Percentiles rank a stretch among this genome's conserved stretches.
These are phyloP conservation scores for Botrytis galanthina DNA, from an alignment of 2,329 filamentous ascomycete genomes.

Conservation along the genomic window DNA sequence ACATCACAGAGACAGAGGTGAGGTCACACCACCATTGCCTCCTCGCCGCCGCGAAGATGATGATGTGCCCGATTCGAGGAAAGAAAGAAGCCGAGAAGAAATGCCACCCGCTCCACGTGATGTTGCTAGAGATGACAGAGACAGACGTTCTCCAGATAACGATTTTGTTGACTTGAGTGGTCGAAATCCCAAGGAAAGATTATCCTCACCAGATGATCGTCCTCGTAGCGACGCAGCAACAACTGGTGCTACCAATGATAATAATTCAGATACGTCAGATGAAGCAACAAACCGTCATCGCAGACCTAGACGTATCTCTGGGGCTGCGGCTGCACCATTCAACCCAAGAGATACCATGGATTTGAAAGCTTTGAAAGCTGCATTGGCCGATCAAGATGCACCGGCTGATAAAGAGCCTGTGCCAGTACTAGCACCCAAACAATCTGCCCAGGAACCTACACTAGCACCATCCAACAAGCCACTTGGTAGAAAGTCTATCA, in stretches of 20 bases:
- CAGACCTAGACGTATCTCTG: constrained; percentile 28
- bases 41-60: constrained; percentile 19
- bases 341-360: constrained; percentile 40
- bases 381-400: constrained; percentile 32
- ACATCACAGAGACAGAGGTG: constrained; percentile 27
- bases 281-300: constrained; percentile 25
- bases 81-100: constrained; percentile 17
- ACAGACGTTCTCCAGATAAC: constrained; percentile 24
- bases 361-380: constrained; percentile 37
- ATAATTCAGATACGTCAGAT: constrained; percentile 33
- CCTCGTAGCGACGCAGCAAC: constrained; percentile 25
- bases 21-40: constrained; percentile 19
- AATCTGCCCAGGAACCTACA: constrained; percentile 19
- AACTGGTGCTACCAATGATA: constrained; percentile 26
- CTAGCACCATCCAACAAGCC: constrained; percentile 20
- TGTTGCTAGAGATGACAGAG: constrained; percentile 16
- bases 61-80: not conserved
- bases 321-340: constrained; percentile 31
- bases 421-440: constrained; percentile 14
- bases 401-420: constrained; percentile 25
- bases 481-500: constrained; percentile 26
- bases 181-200: constrained; percentile 49
- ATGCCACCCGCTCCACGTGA: not conserved
- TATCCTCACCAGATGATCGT: constrained; percentile 37
- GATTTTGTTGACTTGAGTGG: constrained; percentile 34